A percentile compares a stretch with the other conserved stretches of the same genome.
Evolutionary conservation across 1,139 yeast species (phyloP).

Genomic region (Debaryomyces fabryi): DNA sequence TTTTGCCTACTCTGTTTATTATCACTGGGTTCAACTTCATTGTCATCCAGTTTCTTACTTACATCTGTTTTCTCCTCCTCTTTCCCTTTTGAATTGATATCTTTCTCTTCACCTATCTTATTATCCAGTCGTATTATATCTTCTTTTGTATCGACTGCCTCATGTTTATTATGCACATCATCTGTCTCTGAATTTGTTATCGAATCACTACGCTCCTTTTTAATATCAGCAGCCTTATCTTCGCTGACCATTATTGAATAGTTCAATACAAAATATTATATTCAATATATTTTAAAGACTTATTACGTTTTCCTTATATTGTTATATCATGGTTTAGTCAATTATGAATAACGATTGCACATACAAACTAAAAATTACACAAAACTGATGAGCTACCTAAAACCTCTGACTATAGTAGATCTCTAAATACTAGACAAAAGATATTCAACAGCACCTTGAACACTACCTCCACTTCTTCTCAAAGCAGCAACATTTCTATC

Average conservation of each 20-base stretch:
- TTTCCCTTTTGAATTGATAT: neutral
- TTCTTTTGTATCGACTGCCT: neutral
- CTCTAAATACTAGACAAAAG: constrained; percentile 46
- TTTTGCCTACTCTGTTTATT: neutral
- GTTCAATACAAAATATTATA: neutral
- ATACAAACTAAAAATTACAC: constrained; percentile 1
- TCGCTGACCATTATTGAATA: neutral
- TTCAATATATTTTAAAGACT: neutral
- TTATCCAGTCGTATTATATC: neutral
- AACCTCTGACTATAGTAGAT: neutral
- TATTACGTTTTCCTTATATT: neutral
- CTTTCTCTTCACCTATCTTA: neutral
- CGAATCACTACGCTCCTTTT: neutral
- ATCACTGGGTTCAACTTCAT: neutral
- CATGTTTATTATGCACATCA: constrained; percentile 1
- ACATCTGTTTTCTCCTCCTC: neutral
- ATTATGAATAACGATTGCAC: constrained; percentile 5
- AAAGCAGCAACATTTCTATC: constrained; percentile 89
- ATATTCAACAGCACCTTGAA: constrained; percentile 94
- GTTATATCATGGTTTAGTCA: neutral
- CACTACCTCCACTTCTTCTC: constrained; percentile 94
- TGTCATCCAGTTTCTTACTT: neutral
- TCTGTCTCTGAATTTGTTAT: neutral
- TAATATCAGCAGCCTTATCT: neutral
- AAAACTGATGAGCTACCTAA: constrained; percentile 6